Evolutionary conservation across 2,329 filamentous ascomycete species (phyloP).

Genomic region (Xenosphaeropsis pyriputrescens): DNA sequence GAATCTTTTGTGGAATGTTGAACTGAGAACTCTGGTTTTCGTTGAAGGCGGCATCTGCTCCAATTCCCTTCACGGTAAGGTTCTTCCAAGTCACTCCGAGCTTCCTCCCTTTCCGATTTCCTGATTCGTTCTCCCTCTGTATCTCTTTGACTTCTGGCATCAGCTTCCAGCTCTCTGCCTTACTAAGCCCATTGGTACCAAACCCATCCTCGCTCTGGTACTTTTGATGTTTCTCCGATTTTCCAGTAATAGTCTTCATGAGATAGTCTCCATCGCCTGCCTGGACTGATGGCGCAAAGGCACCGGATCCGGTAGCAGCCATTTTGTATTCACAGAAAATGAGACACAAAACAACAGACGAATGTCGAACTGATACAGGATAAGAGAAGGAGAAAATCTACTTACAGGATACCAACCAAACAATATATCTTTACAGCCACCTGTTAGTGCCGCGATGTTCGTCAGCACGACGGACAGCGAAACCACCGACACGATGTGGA

Average conservation of each 20-base stretch:
- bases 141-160: constrained; percentile 14
- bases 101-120: constrained; percentile 20
- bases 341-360: no score
- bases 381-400: no score
- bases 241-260: not conserved
- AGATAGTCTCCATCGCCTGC: not conserved
- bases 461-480: no score
- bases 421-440: no score
- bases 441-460: no score
- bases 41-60: constrained; percentile 46
- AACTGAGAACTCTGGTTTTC: constrained; percentile 48
- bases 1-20: constrained; percentile 36
- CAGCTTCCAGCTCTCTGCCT: constrained; percentile 12
- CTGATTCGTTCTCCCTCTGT: constrained; percentile 10
- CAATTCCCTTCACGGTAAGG: constrained; percentile 46
- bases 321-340: not conserved
- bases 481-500: no score
- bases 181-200: constrained; percentile 1
- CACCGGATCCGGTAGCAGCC: not conserved
- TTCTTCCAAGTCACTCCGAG: constrained; percentile 52
- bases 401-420: no score
- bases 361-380: no score
- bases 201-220: not conserved
- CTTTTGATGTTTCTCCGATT: not conserved
- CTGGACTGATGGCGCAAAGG: not conserved